A percentile compares a stretch with the other conserved stretches of the same genome.
Evolutionary conservation across 352 stramenopile genomes (phyloP).

Genomic region (Globisporangium cylindrosporum): DNA sequence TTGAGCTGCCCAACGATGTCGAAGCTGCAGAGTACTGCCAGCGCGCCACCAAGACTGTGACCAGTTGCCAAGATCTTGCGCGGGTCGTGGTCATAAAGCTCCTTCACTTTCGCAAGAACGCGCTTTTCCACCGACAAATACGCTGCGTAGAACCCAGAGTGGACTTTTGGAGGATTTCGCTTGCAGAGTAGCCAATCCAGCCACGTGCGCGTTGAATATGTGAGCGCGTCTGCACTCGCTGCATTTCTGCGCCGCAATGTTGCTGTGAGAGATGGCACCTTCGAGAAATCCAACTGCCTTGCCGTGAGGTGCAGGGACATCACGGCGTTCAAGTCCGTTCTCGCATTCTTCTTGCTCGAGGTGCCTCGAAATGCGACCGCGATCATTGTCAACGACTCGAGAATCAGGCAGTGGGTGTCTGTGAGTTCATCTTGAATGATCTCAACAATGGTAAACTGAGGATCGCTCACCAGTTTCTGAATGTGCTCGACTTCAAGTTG

Average conservation of each 20-base stretch:
- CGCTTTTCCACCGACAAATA: slow-evolving; percentile 32
- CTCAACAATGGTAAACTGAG: slow-evolving; percentile 26
- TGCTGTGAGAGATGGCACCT: slow-evolving; percentile 9
- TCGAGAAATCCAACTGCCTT: slow-evolving; percentile 26
- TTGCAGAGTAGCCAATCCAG: slow-evolving; percentile 30
- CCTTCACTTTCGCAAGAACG: slow-evolving; percentile 24
- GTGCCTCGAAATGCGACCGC: slow-evolving; percentile 41
- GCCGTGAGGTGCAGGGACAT: slow-evolving; percentile 29
- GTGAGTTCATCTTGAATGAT: slow-evolving; percentile 33
- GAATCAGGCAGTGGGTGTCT: slow-evolving; percentile 41
- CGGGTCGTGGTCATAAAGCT: slow-evolving; percentile 20
- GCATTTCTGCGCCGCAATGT: background rate
- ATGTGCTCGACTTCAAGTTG: slow-evolving; percentile 19
- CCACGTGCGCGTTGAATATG: slow-evolving; percentile 17
- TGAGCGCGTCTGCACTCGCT: background rate
- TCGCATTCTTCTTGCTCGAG: slow-evolving; percentile 39
- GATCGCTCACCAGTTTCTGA: slow-evolving; percentile 27
- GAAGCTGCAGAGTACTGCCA: slow-evolving; percentile 41
- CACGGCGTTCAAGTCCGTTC: slow-evolving; percentile 34
- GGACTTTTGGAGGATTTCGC: slow-evolving; percentile 33
- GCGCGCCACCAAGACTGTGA: slow-evolving; percentile 40
- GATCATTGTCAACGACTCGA: slow-evolving; percentile 28
- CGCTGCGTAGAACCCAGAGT: slow-evolving; percentile 40
- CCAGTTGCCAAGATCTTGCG: slow-evolving; percentile 33
- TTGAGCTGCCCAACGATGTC: slow-evolving; percentile 29